Percentiles rank a stretch among this genome's conserved stretches.
phyloP scores from a whole-genome alignment of 73 alveolate genomes.

The Halteria grandinella region DNA sequence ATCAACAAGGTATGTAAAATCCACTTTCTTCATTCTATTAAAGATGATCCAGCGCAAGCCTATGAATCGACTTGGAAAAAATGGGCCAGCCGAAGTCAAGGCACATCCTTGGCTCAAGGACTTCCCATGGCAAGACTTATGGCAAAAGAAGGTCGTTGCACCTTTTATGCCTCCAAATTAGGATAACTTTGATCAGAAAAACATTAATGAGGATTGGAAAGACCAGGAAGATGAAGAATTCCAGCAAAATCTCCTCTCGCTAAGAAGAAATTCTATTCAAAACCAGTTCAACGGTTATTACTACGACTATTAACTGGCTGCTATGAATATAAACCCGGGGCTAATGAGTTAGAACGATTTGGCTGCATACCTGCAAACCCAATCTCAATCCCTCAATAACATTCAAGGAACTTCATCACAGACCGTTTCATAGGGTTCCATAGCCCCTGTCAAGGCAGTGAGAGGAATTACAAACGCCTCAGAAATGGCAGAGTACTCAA shows the following conservation, averaged over 20 bases:
- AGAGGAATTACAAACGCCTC: no score
- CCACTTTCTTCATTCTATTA: constrained; percentile 57
- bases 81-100: constrained; percentile 72
- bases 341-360: no score
- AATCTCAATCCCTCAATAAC: no score
- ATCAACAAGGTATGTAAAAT: constrained; percentile 37
- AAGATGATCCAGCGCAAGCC: constrained; percentile 61
- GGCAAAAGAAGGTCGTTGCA: constrained; percentile 57
- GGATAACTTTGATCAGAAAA: constrained; percentile 40
- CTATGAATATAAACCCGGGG: constrained; percentile 17
- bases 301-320: constrained; percentile 57
- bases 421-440: no score
- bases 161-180: constrained; percentile 49
- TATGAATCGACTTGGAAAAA: constrained; percentile 51
- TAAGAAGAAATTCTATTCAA: constrained; percentile 44
- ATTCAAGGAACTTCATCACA: no score
- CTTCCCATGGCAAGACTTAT: constrained; percentile 71
- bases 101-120: constrained; percentile 81
- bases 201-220: constrained; percentile 68
- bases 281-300: constrained; percentile 69
- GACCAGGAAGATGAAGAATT: constrained; percentile 44
- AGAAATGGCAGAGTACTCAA: no score
- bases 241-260: background rate
- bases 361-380: no score
- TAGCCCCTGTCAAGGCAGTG: no score